Base-by-base conservation (phyloP, 108 stramenopile species). In the Poteriospumella lacustris region DNA sequence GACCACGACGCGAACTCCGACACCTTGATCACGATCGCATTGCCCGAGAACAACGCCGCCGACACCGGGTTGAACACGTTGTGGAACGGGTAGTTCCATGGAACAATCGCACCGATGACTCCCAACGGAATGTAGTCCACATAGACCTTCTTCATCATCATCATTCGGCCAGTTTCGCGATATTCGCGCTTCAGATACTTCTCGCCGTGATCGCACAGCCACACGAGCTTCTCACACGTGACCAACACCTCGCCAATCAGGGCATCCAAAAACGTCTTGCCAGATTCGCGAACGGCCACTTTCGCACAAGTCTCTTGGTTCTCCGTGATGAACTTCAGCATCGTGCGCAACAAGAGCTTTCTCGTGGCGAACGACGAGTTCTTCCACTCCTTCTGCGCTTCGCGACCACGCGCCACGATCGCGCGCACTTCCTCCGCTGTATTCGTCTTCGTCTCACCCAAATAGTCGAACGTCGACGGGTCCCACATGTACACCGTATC, bases 31-130 rank as follows among this genome's bases (percentile, higher is more conserved):
- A 99, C 94, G 5, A 99, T 94, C 36, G 90, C 98, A 83, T 99
- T 99, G 15, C 98, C 98, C 43, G 92, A 88, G 70, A 97, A 94
- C 31, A 99, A 77, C 0, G 94, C 96, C 42, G 92, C 91, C 56
- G 95, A 83, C 40, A 99, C 89, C 84, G 96, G 98, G 86, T 99
- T 99, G 52, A 95, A 83, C 88, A 94, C 82, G 83, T 96, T 96
- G 85, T 96, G 95, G 83, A 94, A 96, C 34, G 96, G 97, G 85
- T 99, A 99, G 78, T 99, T 99, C 96, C 96, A 99, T 1, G 98
- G 98, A 1, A 95, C 98, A 79, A 99, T 97, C 58, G 95, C 90
- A 0, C 94, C 96, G 44, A 99, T 82, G 43, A 99, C 92, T 9
- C 98, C 98, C 47, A 96, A 47, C 0, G 98, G 98, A 19, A 93